phyloP scores from a whole-genome alignment of 1,284 basidiomycete genomes.

The Cryptococcus wingfieldii region DNA sequence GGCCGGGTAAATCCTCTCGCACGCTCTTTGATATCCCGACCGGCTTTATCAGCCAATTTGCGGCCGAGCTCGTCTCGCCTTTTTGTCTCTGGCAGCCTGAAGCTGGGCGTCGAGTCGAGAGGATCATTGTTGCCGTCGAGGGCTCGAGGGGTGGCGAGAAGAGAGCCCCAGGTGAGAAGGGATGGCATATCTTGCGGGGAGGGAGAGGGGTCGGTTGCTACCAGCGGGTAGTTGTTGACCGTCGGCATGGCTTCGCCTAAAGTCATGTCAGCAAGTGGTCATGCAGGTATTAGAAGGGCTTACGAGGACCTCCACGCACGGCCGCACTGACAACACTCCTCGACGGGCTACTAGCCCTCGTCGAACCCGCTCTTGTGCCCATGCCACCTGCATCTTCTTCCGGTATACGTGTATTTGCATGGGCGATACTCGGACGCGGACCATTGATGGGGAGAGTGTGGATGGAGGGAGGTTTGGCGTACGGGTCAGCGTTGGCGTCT shows the following conservation, averaged over 20 bases:
- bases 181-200: slow-evolving; percentile 77
- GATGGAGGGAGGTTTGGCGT: slow-evolving; percentile 48
- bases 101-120: slow-evolving; percentile 54
- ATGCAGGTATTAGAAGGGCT: slow-evolving; percentile 12
- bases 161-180: slow-evolving; percentile 88
- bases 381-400: slow-evolving; percentile 54
- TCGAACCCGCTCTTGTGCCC: slow-evolving; percentile 51
- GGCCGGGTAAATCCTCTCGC: slow-evolving; percentile 52
- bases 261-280: neutral
- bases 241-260: slow-evolving; percentile 46
- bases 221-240: slow-evolving; percentile 62
- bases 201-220: slow-evolving; percentile 80
- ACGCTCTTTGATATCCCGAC: slow-evolving; percentile 44
- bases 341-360: slow-evolving; percentile 71
- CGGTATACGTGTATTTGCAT: slow-evolving; percentile 71
- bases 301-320: slow-evolving; percentile 63
- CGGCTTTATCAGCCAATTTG: slow-evolving; percentile 61
- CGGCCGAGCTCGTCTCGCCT: slow-evolving; percentile 72
- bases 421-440: slow-evolving; percentile 58
- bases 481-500: slow-evolving; percentile 76
- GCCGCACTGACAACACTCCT: slow-evolving; percentile 82
- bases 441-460: slow-evolving; percentile 47
- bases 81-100: slow-evolving; percentile 65
- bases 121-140: slow-evolving; percentile 59
- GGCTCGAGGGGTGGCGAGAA: slow-evolving; percentile 78